Percentiles rank a stretch among this genome's conserved stretches.
Evolutionary conservation across 139 green algal species (phyloP).

Genomic region (Chlamydomonas incerta): DNA sequence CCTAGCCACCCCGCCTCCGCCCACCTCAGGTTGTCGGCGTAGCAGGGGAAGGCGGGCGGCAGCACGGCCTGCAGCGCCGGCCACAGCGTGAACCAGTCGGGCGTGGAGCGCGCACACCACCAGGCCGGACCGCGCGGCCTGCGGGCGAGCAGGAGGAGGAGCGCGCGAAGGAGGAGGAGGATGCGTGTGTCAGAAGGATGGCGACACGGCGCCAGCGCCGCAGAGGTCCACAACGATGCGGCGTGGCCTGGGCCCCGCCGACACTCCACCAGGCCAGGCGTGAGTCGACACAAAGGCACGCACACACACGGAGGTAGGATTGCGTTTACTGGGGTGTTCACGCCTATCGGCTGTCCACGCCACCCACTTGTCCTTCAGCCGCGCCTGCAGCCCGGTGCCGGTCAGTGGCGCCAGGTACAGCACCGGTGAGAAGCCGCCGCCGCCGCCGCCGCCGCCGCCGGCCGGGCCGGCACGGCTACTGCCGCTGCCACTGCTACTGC

Average conservation of each 20-base stretch:
- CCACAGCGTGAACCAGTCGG: slow-evolving; percentile 36
- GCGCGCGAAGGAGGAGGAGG: no score
- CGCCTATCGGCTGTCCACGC: background rate
- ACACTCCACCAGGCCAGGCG: no score
- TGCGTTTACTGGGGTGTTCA: no score
- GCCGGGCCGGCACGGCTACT: background rate
- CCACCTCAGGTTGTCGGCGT: slow-evolving; percentile 34
- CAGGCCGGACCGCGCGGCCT: slow-evolving; percentile 6
- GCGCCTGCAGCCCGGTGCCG: slow-evolving; percentile 8
- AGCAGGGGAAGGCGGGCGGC: slow-evolving; percentile 31
- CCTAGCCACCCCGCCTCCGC: no score
- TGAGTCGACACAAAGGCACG: no score
- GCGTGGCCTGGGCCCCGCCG: no score
- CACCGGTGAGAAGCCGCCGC: background rate
- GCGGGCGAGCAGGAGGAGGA: background rate
- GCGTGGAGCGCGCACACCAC: slow-evolving; percentile 18
- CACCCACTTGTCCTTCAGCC: slow-evolving; percentile 23
- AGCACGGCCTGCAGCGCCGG: background rate
- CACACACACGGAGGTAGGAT: no score
- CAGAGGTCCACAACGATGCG: no score
- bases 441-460: background rate
- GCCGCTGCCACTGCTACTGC: background rate
- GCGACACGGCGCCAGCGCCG: no score
- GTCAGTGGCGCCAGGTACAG: slow-evolving; percentile 24
- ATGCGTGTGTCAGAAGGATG: no score